phyloP scores from a whole-genome alignment of 148 eudicot genomes.

The Vaccinium darrowii region DNA sequence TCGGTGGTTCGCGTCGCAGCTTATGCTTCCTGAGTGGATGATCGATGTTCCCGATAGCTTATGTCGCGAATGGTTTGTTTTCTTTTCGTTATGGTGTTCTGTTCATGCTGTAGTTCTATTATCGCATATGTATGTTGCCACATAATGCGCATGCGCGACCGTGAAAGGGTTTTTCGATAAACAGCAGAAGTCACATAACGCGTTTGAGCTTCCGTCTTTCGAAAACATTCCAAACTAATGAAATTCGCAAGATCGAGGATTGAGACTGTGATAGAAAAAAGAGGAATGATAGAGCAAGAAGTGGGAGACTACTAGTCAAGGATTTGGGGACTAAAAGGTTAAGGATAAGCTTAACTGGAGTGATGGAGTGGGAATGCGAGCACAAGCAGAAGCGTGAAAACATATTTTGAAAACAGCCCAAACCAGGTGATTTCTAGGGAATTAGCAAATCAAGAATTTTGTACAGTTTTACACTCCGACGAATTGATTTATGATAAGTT shows the following conservation, averaged over 20 bases:
- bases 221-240: too few species aligned
- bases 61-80: conserved; percentile 56
- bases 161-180: too few species aligned
- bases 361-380: neutral
- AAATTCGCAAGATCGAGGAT: too few species aligned
- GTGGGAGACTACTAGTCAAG: too few species aligned
- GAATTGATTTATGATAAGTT: neutral
- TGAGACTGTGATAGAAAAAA: too few species aligned
- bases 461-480: neutral
- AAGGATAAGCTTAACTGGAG: neutral
- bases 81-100: neutral
- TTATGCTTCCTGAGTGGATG: conserved; percentile 99
- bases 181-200: too few species aligned
- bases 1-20: conserved; percentile 79
- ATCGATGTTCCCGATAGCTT: conserved; percentile 74
- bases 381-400: neutral
- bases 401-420: neutral
- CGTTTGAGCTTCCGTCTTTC: too few species aligned
- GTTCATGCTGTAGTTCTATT: neutral
- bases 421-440: neutral
- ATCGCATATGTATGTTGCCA: neutral
- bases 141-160: too few species aligned
- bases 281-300: too few species aligned
- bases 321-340: too few species aligned
- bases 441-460: neutral